A percentile compares a stretch with the other conserved stretches of the same genome.
Evolutionary conservation across 768 basidiomycete genomes (phyloP).

Genomic region (Suillus decipiens): DNA sequence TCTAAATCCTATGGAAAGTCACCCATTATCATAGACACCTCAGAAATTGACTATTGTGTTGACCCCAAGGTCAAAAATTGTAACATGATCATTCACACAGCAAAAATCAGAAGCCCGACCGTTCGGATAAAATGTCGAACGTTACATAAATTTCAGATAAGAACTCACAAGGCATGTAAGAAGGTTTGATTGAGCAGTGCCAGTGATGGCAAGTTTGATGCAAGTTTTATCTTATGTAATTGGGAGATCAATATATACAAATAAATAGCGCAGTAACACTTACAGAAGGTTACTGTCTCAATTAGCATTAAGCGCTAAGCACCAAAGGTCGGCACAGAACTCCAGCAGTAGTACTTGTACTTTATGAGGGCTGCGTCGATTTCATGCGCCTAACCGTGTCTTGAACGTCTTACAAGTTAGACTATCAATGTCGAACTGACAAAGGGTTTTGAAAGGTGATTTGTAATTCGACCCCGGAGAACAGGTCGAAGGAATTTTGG

Average conservation of each 20-base stretch:
- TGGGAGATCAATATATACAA: no score
- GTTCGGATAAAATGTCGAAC: no score
- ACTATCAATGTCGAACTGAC: background rate
- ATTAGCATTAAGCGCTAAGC: no score
- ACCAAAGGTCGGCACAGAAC: background rate
- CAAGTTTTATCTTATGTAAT: no score
- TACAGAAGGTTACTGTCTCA: no score
- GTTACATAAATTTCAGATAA: no score
- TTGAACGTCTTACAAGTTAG: background rate
- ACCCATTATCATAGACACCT: background rate
- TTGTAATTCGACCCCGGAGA: background rate
- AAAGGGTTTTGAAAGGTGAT: background rate
- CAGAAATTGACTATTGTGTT: background rate
- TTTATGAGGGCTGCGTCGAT: background rate
- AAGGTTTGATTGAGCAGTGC: no score
- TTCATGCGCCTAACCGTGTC: background rate
- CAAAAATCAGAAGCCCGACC: background rate
- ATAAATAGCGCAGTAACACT: no score
- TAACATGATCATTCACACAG: background rate
- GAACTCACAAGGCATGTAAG: no score
- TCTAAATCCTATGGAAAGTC: no score
- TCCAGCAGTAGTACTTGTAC: background rate
- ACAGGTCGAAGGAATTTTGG: background rate
- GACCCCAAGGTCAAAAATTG: background rate
- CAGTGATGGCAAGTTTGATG: no score